Evolutionary conservation across 2,329 filamentous ascomycete species (phyloP).

Genomic region (Pyrenochaeta sp.): DNA sequence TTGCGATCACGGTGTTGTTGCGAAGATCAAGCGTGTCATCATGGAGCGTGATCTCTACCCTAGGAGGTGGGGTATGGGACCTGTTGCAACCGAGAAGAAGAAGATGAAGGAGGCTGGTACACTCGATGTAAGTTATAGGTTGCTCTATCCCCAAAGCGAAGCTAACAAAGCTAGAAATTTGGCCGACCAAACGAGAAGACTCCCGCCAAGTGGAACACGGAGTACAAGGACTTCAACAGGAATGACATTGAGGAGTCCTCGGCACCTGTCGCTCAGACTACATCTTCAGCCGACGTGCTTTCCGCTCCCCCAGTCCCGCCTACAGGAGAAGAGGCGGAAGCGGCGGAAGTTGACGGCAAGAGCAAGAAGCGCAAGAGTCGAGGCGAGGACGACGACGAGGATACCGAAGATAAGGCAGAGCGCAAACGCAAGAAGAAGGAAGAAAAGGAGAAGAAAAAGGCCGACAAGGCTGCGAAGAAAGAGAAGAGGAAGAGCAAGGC

Average conservation of each 20-base stretch:
- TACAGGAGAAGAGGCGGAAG: slow-evolving; percentile 52
- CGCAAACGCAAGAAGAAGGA: slow-evolving; percentile 76
- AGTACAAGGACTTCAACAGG: slow-evolving; percentile 81
- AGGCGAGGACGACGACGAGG: slow-evolving; percentile 57
- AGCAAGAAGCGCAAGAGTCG: slow-evolving; percentile 59
- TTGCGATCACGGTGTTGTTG: slow-evolving; percentile 96
- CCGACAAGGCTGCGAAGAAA: slow-evolving; percentile 38
- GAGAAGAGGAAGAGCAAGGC: slow-evolving; percentile 44
- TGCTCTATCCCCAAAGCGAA: background rate
- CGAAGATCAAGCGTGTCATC: slow-evolving; percentile 99
- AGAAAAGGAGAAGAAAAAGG: slow-evolving; percentile 59
- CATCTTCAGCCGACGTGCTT: slow-evolving; percentile 46
- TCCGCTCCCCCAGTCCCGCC: slow-evolving; percentile 48
- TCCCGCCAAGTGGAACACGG: slow-evolving; percentile 88
- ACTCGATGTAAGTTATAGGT: slow-evolving; percentile 71
- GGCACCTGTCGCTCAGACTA: slow-evolving; percentile 41
- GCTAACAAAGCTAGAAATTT: slow-evolving; percentile 72
- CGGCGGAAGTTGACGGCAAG: slow-evolving; percentile 29
- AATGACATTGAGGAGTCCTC: slow-evolving; percentile 30
- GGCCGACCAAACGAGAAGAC: slow-evolving; percentile 92
- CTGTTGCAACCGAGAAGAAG: slow-evolving; percentile 96
- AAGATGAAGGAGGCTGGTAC: slow-evolving; percentile 99
- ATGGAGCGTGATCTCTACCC: slow-evolving; percentile 99
- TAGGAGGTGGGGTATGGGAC: slow-evolving; percentile 93
- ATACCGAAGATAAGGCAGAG: slow-evolving; percentile 57